Evolutionary conservation across 2,329 filamentous ascomycete genomes (phyloP).

Genomic region (Thelonectria blattea): DNA sequence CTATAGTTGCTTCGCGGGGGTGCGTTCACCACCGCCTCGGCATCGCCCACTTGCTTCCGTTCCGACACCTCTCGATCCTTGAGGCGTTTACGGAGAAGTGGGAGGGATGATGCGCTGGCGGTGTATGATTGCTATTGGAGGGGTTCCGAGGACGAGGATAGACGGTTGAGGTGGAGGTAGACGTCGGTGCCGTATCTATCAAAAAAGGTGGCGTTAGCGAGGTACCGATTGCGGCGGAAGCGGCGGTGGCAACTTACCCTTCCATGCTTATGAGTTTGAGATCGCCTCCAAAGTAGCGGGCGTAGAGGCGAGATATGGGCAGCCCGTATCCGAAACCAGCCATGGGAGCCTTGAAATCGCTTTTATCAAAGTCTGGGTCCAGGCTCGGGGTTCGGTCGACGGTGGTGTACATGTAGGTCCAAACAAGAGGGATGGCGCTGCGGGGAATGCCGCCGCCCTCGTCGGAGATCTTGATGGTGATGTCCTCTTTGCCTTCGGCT

Average conservation of each 20-base stretch:
- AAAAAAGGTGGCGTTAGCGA: conserved; percentile 23
- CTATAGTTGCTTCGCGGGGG: conserved; percentile 45
- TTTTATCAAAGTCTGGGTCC: conserved; percentile 98
- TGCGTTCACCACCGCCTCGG: conserved; percentile 74
- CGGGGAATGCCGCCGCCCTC: conserved; percentile 95
- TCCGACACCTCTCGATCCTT: conserved; percentile 78
- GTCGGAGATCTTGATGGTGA: conserved; percentile 97
- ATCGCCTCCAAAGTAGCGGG: conserved; percentile 96
- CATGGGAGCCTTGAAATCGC: conserved; percentile 99
- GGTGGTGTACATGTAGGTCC: conserved; percentile 99
- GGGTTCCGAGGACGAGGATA: conserved; percentile 94
- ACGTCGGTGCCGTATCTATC: conserved; percentile 94
- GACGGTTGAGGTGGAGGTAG: conserved; percentile 94
- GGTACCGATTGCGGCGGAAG: conserved; percentile 4
- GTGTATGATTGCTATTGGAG: conserved; percentile 85
- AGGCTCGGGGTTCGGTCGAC: conserved; percentile 94
- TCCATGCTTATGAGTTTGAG: conserved; percentile 99
- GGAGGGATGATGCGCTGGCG: conserved; percentile 44
- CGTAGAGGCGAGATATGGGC: conserved; percentile 92
- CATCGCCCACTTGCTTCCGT: conserved; percentile 89
- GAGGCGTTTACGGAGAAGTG: conserved; percentile 67
- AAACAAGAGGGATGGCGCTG: conserved; percentile 94
- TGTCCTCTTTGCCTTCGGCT: conserved; percentile 96
- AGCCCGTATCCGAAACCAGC: conserved; percentile 98
- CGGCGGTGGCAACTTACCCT: conserved; percentile 67